Evolutionary conservation across 2,329 filamentous ascomycete genomes (phyloP).

Genomic region (Zopfia rhizophila): DNA sequence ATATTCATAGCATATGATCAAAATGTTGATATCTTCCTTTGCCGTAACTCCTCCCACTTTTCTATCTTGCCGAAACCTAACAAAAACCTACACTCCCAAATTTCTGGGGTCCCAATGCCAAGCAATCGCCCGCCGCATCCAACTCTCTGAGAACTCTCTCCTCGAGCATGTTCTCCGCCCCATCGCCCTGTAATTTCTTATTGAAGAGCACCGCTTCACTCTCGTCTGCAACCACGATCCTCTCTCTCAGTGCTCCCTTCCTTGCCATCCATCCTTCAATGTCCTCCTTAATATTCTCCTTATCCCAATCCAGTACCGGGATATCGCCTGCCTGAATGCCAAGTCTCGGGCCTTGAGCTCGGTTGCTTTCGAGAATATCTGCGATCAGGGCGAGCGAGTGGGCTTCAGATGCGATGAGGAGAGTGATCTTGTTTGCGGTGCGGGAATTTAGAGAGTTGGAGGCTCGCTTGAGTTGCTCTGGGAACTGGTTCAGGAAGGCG

Average conservation of each 20-base stretch:
- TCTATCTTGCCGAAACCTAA: neutral
- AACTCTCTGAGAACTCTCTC: conserved; percentile 71
- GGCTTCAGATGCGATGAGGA: conserved; percentile 78
- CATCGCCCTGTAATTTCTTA: conserved; percentile 49
- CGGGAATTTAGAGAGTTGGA: conserved; percentile 75
- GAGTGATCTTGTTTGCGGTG: conserved; percentile 68
- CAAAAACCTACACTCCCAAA: neutral
- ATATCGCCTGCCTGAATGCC: conserved; percentile 71
- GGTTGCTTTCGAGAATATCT: conserved; percentile 74
- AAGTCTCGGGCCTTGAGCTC: conserved; percentile 55
- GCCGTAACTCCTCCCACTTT: no score
- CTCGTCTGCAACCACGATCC: conserved; percentile 77
- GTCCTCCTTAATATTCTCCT: conserved; percentile 77
- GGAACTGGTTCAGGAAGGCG: conserved; percentile 89
- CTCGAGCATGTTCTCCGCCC: conserved; percentile 74
- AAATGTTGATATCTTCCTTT: no score
- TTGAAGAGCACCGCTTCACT: conserved; percentile 73
- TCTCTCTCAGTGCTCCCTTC: conserved; percentile 73
- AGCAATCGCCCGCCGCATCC: conserved; percentile 48
- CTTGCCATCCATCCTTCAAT: conserved; percentile 83
- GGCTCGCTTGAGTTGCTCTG: conserved; percentile 77
- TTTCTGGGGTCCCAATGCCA: conserved; percentile 32
- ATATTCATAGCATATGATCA: no score
- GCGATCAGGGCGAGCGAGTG: conserved; percentile 82
- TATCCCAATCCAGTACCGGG: conserved; percentile 79